Conservation (phyloP, 805 yeast species). For the Lipomyces spencermartinsiae region DNA sequence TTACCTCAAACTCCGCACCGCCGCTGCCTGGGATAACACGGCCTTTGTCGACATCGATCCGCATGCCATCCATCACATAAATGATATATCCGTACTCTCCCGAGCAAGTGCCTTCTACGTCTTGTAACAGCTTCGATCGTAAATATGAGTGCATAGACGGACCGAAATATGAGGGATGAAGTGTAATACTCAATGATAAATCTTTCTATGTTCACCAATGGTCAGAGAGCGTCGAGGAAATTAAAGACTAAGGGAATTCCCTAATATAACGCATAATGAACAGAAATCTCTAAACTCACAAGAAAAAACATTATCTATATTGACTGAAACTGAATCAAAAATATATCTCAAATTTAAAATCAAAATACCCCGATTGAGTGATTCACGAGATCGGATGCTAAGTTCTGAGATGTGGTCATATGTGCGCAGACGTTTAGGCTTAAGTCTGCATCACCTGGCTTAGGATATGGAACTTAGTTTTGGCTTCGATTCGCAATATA, state of each 20-base stretch:
- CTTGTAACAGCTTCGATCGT: slow-evolving; percentile 86
- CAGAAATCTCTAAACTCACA: slow-evolving; percentile 15
- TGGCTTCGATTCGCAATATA: too few relatives aligned
- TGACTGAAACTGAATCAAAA: background rate
- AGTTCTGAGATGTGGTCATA: background rate
- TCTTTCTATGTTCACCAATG: slow-evolving; percentile 60
- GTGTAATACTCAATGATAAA: slow-evolving; percentile 85
- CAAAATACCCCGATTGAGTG: slow-evolving; percentile 5
- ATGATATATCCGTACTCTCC: slow-evolving; percentile 98
- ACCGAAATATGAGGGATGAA: slow-evolving; percentile 97
- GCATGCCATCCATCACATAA: slow-evolving; percentile 93
- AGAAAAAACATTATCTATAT: slow-evolving; percentile 29
- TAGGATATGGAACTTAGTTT: too few relatives aligned
- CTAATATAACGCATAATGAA: background rate
- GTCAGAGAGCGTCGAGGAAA: background rate
- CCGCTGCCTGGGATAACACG: slow-evolving; percentile 89
- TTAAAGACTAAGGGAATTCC: background rate
- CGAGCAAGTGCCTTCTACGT: slow-evolving; percentile 98
- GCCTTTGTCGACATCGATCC: slow-evolving; percentile 94
- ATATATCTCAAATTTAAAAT: slow-evolving; percentile 3
- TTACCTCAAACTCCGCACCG: slow-evolving; percentile 94
- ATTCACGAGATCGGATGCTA: background rate
- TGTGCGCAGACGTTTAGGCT: background rate
- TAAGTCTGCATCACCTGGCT: too few relatives aligned
- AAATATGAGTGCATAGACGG: slow-evolving; percentile 96